phyloP scores from a whole-genome alignment of 768 basidiomycete species.

The Naganishia antarctica region DNA sequence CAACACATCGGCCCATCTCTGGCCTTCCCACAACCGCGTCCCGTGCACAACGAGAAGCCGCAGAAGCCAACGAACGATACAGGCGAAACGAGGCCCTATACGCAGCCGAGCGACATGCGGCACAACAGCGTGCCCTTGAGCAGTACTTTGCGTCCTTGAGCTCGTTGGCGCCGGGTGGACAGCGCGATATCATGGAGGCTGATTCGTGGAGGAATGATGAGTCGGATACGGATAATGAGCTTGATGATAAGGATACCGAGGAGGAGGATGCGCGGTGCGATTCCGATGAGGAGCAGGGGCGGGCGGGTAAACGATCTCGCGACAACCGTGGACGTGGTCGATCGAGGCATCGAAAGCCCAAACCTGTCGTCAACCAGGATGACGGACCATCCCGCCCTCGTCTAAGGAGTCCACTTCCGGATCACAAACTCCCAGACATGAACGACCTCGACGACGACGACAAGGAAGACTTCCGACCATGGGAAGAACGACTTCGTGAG shows the following conservation, averaged over 20 bases:
- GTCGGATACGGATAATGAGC: neutral
- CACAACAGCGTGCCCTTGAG: neutral
- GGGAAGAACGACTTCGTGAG: neutral
- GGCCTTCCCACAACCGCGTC: neutral
- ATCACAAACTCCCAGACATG: neutral
- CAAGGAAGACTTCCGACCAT: neutral
- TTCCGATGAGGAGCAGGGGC: neutral
- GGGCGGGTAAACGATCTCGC: neutral
- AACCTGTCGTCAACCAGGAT: neutral
- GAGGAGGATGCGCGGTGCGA: neutral
- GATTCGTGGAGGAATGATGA: conserved; percentile 15
- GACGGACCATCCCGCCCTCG: neutral
- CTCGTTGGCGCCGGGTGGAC: neutral
- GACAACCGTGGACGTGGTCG: neutral
- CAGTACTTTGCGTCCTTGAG: neutral
- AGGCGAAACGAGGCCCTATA: neutral
- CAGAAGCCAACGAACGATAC: neutral
- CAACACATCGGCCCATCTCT: no score
- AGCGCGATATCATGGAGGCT: neutral
- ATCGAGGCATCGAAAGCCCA: no score
- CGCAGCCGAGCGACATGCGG: neutral
- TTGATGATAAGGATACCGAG: no score
- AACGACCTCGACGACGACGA: neutral
- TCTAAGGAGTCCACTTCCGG: neutral
- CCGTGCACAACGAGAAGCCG: neutral